Evolutionary conservation across 1,284 basidiomycete species (phyloP), one percentile per base, ranked within the genome.

Genomic region (Pseudomicrostroma phylloplanum): DNA sequence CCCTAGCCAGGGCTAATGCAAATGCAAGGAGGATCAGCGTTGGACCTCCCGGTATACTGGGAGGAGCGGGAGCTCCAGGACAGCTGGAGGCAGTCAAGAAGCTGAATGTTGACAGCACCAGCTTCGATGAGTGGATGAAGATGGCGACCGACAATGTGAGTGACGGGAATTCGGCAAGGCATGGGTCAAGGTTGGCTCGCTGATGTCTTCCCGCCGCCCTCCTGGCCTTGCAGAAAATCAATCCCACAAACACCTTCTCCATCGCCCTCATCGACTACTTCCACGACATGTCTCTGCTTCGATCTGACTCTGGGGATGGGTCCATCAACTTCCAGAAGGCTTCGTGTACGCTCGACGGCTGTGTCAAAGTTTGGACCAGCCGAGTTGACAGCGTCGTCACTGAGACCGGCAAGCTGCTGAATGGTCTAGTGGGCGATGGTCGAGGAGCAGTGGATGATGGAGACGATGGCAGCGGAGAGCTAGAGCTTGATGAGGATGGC

Each of bases 261-360:
- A 92, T 97, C 75, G 92, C 92, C 1, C 85, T 99, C 55, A 98
- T 99, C 70, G 96, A 99, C 81, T 99, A 99, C 79, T 99, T 98
- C 79, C 92, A 96, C 75, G 94, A 99, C 80, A 92, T 97, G 88
- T 92, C 91, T 11, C 84, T 98, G n/a, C 83, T 99, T 46, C 86
- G 74, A n/a, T 72, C 71, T 49, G 77, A 78, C 25, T 71, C 70
- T 36, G 77, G 75, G 15, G 75, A 78, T 57, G 75, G 75, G 23
- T 70, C 70, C 19, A 97, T 98, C 85, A 97, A 98, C 81, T 98
- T 98, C 77, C 93, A 97, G 80, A 94, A 96, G 76, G 94, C 94
- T 11, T 94, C 91, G 0, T 96, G 89, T 79, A 98, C 94, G 0
- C 86, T 99, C 19, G 96, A 99, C 65, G 96, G 96, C 6, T 99